Conservation (phyloP, 192 early-diverging fungal genomes). For the Podila epicladia region DNA sequence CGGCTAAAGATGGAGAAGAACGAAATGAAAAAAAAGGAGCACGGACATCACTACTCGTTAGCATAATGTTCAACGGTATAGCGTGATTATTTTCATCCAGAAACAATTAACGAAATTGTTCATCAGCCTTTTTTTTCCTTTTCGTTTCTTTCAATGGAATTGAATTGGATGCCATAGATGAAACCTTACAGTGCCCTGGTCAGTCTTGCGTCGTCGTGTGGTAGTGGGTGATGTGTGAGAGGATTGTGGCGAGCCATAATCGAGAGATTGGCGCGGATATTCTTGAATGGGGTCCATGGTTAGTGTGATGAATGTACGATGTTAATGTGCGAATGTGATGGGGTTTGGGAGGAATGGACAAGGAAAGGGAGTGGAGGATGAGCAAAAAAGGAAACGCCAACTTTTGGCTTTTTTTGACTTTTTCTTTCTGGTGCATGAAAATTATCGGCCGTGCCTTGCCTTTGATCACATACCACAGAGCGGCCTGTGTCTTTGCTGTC, state of each 20-base stretch:
- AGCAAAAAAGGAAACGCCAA: neutral
- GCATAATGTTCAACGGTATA: neutral
- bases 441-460: neutral
- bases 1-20: slow-evolving; percentile 16
- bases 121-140: too few species aligned
- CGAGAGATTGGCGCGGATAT: neutral
- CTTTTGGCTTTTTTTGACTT: neutral
- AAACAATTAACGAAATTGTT: neutral
- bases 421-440: neutral
- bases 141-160: neutral
- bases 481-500: too few species aligned
- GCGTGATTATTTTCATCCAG: neutral
- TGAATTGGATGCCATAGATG: neutral
- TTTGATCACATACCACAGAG: neutral
- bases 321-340: neutral
- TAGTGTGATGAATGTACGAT: neutral
- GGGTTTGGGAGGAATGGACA: neutral
- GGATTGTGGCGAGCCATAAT: neutral
- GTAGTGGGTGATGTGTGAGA: slow-evolving; percentile 1
- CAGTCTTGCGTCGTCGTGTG: slow-evolving; percentile 18
- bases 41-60: neutral
- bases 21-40: neutral
- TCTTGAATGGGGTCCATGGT: neutral
- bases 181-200: slow-evolving; percentile 21
- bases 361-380: neutral